Evolutionary conservation across 495 filamentous ascomycete species (phyloP).

Genomic region (Cetradonia linearis): DNA sequence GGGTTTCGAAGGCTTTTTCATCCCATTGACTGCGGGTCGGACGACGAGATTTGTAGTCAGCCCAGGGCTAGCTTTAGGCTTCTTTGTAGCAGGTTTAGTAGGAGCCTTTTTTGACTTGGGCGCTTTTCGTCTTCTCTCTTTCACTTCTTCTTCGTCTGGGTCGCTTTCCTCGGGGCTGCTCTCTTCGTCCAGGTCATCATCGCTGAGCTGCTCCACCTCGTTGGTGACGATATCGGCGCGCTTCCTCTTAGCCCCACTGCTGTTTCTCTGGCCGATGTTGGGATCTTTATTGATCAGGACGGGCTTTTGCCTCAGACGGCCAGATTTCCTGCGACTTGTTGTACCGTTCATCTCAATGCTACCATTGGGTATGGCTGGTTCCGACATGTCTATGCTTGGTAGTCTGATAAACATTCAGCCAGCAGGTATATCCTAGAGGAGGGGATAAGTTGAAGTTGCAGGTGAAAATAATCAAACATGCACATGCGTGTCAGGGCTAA

Average conservation of each 20-base stretch:
- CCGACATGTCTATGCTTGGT: constrained; percentile 46
- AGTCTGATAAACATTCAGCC: constrained; percentile 32
- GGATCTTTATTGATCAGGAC: constrained; percentile 48
- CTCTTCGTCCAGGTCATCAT: constrained; percentile 45
- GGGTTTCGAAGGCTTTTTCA: constrained; percentile 32
- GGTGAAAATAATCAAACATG: constrained; percentile 11
- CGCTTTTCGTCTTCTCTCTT: constrained; percentile 43
- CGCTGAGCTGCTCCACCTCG: constrained; percentile 35
- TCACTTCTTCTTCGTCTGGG: constrained; percentile 57
- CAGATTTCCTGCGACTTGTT: constrained; percentile 64
- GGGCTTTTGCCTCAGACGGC: constrained; percentile 67
- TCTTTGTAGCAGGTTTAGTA: constrained; percentile 38
- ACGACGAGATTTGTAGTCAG: constrained; percentile 40
- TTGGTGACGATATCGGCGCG: constrained; percentile 32
- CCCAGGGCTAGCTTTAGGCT: constrained; percentile 53
- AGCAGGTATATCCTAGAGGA: too few relatives aligned
- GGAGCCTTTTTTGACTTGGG: constrained; percentile 54
- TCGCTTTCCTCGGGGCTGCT: constrained; percentile 38
- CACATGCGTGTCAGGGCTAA: constrained; percentile 9
- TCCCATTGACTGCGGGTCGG: constrained; percentile 40
- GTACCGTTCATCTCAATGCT: constrained; percentile 35
- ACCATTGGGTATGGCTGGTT: constrained; percentile 27
- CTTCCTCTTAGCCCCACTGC: constrained; percentile 45
- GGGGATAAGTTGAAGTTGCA: background rate
- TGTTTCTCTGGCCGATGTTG: constrained; percentile 28